These are phyloP conservation scores for Sergeia podlipaevii DNA, from an alignment of 208 protist species.

Conservation along the genomic window DNA sequence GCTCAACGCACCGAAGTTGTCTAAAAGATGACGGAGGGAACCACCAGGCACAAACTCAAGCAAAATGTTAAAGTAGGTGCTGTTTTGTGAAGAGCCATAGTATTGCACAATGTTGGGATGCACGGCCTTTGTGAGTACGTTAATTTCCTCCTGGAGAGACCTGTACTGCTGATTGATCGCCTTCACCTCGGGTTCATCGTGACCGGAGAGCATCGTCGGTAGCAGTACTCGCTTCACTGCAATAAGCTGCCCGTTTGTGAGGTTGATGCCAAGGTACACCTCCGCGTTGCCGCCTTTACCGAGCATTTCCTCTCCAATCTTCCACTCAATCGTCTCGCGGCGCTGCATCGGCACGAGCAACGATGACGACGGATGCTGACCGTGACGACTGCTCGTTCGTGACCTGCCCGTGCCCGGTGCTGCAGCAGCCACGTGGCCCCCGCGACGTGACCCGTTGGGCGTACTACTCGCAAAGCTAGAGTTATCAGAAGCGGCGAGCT, in stretches of 20 bases:
- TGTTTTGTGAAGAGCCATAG: constrained; percentile 82
- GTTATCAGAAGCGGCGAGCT: constrained; percentile 40
- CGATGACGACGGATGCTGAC: constrained; percentile 6
- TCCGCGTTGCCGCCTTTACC: constrained; percentile 88
- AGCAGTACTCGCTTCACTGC: constrained; percentile 88
- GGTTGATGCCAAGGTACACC: constrained; percentile 89
- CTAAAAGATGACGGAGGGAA: constrained; percentile 82
- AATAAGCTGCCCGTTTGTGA: constrained; percentile 88
- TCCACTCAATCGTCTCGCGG: constrained; percentile 87
- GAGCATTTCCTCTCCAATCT: constrained; percentile 88
- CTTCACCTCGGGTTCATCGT: constrained; percentile 37
- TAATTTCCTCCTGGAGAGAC: constrained; percentile 86
- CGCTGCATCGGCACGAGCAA: background rate
- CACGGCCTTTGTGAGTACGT: constrained; percentile 81
- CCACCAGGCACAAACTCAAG: constrained; percentile 90
- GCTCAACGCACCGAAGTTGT: constrained; percentile 88
- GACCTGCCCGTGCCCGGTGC: constrained; percentile 1
- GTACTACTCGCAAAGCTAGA: constrained; percentile 26
- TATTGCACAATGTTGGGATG: constrained; percentile 92
- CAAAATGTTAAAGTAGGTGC: constrained; percentile 88
- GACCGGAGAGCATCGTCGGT: constrained; percentile 24
- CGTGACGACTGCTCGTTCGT: constrained; percentile 22
- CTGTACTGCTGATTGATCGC: constrained; percentile 80
- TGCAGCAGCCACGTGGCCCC: constrained; percentile 1
- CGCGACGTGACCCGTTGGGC: constrained; percentile 16